These are phyloP conservation scores for Sambucus nigra DNA, from an alignment of 129 eudicot species.

Conservation along the genomic window DNA sequence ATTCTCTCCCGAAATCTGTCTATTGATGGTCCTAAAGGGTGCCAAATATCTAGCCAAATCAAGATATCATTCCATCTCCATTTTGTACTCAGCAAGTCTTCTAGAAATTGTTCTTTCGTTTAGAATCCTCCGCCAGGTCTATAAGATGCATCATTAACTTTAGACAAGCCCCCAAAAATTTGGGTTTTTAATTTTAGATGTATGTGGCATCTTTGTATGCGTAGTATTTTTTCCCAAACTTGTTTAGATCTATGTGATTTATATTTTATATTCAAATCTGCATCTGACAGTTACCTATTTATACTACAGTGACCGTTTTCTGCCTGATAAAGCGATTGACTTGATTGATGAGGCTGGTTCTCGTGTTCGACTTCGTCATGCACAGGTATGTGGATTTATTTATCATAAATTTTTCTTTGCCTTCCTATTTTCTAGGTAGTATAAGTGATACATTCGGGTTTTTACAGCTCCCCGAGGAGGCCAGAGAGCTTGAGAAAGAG, in stretches of 20 bases:
- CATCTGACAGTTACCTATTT: constrained; percentile 9
- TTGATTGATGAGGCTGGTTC: constrained; percentile 93
- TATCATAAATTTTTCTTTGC: neutral
- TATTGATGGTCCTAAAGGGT: no score
- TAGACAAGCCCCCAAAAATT: no score
- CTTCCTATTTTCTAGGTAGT: neutral
- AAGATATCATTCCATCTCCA: no score
- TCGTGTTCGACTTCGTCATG: constrained; percentile 76
- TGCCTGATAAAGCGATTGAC: constrained; percentile 92
- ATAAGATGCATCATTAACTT: no score
- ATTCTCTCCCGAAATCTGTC: no score
- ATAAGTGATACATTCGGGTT: constrained; percentile 1
- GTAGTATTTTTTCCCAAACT: no score
- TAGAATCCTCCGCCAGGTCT: no score
- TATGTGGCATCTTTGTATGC: neutral
- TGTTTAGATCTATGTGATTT: neutral
- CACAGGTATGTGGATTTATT: constrained; percentile 37
- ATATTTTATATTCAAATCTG: neutral
- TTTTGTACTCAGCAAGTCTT: no score
- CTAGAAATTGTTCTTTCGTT: no score
- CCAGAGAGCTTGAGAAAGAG: constrained; percentile 84
- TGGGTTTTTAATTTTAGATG: neutral
- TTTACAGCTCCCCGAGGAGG: constrained; percentile 84
- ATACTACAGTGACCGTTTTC: constrained; percentile 62
- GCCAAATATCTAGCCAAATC: no score